phyloP scores from a whole-genome alignment of 306 rosid genomes.

The Carpinus fangiana region DNA sequence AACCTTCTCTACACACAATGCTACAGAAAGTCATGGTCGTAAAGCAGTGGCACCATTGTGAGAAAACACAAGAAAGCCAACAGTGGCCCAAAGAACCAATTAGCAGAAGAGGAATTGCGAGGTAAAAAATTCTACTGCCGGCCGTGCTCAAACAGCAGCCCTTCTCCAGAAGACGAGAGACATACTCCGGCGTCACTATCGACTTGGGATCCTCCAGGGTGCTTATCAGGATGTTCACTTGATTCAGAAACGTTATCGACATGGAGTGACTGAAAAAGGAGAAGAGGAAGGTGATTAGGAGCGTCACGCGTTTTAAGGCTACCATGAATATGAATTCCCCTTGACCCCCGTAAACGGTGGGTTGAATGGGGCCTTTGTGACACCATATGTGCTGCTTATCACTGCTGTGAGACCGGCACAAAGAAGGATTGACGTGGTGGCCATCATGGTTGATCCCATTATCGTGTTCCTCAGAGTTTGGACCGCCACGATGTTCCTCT shows the following conservation, averaged over 20 bases:
- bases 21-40: conserved; percentile 40
- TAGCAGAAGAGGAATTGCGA: conserved; percentile 44
- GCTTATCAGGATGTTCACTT: conserved; percentile 51
- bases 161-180: conserved; percentile 41
- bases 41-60: conserved; percentile 48
- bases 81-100: conserved; percentile 59
- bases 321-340: conserved; percentile 66
- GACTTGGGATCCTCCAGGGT: conserved; percentile 30
- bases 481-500: conserved; percentile 55
- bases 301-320: conserved; percentile 42
- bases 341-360: conserved; percentile 48
- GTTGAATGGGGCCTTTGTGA: conserved; percentile 43
- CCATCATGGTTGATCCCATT: conserved; percentile 63
- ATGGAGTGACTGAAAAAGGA: conserved; percentile 54
- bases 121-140: conserved; percentile 50
- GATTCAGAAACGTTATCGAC: conserved; percentile 52
- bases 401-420: conserved; percentile 52
- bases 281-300: conserved; percentile 46
- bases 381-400: conserved; percentile 51
- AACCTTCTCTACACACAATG: background rate
- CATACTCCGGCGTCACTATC: conserved; percentile 31
- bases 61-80: conserved; percentile 41
- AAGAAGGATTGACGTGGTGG: conserved; percentile 51
- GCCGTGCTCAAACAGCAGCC: conserved; percentile 41
- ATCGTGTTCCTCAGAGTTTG: conserved; percentile 53